These are phyloP conservation scores for Plasmodium relictum DNA, from an alignment of 169 alveolate genomes.

Conservation along the genomic window DNA sequence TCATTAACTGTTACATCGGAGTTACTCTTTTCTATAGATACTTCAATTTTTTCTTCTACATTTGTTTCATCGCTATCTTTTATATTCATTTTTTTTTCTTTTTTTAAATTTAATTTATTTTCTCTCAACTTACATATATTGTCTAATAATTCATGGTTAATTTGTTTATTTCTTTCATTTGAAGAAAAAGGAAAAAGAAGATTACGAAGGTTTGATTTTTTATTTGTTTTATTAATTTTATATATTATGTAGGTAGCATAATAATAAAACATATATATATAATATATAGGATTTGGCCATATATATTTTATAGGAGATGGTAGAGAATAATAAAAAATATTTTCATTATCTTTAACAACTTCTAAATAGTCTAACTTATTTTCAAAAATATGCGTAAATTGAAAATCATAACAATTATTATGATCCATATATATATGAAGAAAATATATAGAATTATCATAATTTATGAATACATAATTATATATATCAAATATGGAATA, in stretches of 20 bases:
- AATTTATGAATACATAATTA: slow-evolving; percentile 65
- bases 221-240: slow-evolving; percentile 2
- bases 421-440: slow-evolving; percentile 50
- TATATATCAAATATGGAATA: slow-evolving; percentile 63
- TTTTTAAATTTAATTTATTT: background rate
- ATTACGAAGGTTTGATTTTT: background rate
- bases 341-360: slow-evolving; percentile 30
- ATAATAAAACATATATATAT: slow-evolving; percentile 53
- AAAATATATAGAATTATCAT: slow-evolving; percentile 64
- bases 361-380: slow-evolving; percentile 33
- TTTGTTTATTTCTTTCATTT: background rate
- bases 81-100: background rate
- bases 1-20: background rate
- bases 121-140: background rate
- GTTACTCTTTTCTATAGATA: background rate
- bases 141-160: background rate
- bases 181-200: background rate
- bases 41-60: background rate
- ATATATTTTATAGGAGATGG: slow-evolving; percentile 66
- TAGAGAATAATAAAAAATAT: slow-evolving; percentile 34
- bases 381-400: slow-evolving; percentile 3
- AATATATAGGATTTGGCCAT: slow-evolving; percentile 57
- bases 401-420: slow-evolving; percentile 59
- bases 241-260: slow-evolving; percentile 31
- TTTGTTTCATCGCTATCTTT: background rate